These are phyloP conservation scores for Roridomyces roridus DNA, from an alignment of 768 basidiomycete genomes.

Conservation along the genomic window DNA sequence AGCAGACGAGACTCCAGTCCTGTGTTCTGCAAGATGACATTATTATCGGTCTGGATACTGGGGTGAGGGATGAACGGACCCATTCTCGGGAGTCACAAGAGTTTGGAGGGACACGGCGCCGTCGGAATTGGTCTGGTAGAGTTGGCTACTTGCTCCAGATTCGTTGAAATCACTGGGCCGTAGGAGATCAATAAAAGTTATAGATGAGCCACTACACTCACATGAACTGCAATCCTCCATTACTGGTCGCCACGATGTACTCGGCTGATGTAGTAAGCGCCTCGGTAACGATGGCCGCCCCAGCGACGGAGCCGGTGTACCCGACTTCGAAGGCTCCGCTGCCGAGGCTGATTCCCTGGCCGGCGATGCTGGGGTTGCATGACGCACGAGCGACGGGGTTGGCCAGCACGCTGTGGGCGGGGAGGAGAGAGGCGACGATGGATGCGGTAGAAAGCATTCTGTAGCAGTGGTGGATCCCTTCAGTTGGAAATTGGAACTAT, in stretches of 20 bases:
- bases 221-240: neutral
- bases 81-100: neutral
- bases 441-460: too few relatives aligned
- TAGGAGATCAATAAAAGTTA: neutral
- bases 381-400: too few relatives aligned
- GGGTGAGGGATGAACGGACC: neutral
- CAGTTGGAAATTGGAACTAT: too few relatives aligned
- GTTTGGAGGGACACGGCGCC: neutral
- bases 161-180: neutral
- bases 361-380: neutral
- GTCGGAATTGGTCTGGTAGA: neutral
- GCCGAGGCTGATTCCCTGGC: neutral
- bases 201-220: neutral
- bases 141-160: neutral
- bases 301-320: neutral
- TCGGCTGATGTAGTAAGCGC: neutral
- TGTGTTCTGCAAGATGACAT: slow-evolving; percentile 1
- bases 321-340: neutral
- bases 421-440: too few relatives aligned
- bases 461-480: too few relatives aligned
- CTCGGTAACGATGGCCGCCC: neutral
- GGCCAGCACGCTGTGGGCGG: too few relatives aligned
- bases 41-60: neutral
- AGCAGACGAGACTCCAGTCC: slow-evolving; percentile 20
- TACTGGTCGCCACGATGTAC: neutral